Percentiles rank a stretch among this genome's conserved stretches.
Conservation (phyloP, 2,329 filamentous ascomycete genomes). For the Venturia effusa region DNA sequence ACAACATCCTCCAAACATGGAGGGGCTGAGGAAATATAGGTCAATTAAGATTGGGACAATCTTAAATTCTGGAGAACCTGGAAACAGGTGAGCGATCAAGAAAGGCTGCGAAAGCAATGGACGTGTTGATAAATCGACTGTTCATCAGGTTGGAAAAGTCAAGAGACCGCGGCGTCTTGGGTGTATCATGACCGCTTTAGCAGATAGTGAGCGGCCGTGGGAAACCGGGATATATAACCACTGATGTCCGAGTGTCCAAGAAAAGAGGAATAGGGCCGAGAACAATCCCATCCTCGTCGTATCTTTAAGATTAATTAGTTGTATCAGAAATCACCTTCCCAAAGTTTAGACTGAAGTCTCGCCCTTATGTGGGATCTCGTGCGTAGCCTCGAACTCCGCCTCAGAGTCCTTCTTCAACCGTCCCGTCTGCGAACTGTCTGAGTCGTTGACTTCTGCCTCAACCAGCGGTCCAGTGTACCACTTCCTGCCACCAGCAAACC, state of each 20-base stretch:
- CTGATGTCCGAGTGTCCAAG: background rate
- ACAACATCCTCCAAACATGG: background rate
- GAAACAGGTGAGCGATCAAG: no score
- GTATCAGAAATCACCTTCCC: background rate
- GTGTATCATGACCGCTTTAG: background rate
- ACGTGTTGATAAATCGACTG: background rate
- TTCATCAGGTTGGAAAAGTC: background rate
- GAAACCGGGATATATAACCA: background rate
- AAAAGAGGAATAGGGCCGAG: background rate
- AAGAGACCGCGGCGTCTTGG: background rate
- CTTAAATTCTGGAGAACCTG: no score
- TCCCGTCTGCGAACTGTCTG: background rate
- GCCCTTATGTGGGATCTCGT: background rate
- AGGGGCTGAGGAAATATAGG: background rate
- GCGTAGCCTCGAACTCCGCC: background rate
- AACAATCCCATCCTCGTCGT: background rate
- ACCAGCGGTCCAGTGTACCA: constrained; percentile 16
- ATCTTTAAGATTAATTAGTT: background rate
- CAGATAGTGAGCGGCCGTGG: background rate
- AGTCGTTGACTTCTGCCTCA: constrained; percentile 12
- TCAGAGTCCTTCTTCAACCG: background rate
- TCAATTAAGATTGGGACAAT: no score
- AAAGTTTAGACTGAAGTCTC: background rate
- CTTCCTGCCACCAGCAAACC: constrained; percentile 13
- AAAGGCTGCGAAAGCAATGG: no score